These are phyloP conservation scores for Geotrichum histeridarum DNA, from an alignment of 1,139 yeast genomes.

Conservation along the genomic window DNA sequence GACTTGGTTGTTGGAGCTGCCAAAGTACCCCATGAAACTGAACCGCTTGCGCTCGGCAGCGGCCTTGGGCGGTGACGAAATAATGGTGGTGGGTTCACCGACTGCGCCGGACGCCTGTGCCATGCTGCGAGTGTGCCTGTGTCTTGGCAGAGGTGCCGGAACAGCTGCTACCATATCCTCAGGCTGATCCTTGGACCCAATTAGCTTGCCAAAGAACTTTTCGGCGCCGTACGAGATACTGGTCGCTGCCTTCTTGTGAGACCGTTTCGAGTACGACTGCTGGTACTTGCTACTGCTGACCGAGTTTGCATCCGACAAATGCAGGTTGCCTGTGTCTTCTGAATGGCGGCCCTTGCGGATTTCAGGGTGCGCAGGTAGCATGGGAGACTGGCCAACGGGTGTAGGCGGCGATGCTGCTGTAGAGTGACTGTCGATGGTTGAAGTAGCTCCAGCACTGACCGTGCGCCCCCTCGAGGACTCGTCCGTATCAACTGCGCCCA, in stretches of 20 bases:
- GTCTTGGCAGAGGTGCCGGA: not conserved
- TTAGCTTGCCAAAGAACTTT: conserved; percentile 28
- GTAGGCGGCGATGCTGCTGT: conserved; percentile 5
- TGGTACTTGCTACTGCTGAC: not conserved
- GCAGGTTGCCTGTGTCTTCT: conserved; percentile 7
- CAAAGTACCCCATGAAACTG: conserved; percentile 26
- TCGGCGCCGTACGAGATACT: conserved; percentile 33
- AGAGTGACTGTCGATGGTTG: not conserved
- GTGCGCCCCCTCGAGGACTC: not conserved
- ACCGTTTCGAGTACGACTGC: conserved; percentile 3
- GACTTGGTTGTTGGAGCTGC: not conserved
- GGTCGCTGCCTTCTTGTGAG: conserved; percentile 21
- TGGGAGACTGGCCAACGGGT: not conserved
- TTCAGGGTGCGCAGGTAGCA: not conserved
- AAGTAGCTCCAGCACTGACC: not conserved
- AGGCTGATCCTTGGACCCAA: conserved; percentile 21
- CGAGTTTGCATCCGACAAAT: conserved; percentile 2
- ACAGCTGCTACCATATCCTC: not conserved
- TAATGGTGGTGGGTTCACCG: not conserved
- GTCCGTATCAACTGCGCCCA: not conserved
- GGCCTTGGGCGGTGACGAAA: not conserved
- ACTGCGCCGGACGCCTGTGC: not conserved
- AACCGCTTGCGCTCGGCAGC: conserved; percentile 27
- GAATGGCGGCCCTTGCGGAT: conserved; percentile 5
- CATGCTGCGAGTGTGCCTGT: conserved; percentile 13